Evolutionary conservation across 2,329 filamentous ascomycete species (phyloP).

Genomic region (Botryotinia convoluta): DNA sequence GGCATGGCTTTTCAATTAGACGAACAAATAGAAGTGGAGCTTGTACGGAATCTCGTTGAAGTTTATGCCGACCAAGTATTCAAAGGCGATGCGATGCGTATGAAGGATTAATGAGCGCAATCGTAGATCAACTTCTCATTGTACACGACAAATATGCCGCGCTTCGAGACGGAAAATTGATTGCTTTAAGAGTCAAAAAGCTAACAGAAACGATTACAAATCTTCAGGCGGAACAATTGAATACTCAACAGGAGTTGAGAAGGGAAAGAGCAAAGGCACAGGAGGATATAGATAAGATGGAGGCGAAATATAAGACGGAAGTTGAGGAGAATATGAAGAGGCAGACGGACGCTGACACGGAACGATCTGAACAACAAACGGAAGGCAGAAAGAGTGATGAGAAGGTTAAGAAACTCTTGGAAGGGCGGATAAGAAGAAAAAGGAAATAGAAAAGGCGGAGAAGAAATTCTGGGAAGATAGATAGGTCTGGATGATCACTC

Average conservation of each 20-base stretch:
- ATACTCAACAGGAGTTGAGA: neutral
- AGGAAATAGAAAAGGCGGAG: neutral
- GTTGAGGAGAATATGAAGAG: neutral
- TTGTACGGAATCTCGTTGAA: neutral
- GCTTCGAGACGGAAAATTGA: neutral
- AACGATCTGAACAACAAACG: neutral
- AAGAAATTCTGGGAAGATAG: neutral
- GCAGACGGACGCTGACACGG: neutral
- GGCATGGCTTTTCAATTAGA: neutral
- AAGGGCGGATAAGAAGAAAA: neutral
- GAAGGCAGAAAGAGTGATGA: neutral
- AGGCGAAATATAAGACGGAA: neutral
- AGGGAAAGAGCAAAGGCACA: neutral
- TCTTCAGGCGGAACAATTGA: neutral
- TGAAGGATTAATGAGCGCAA: neutral
- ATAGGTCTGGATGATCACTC: neutral
- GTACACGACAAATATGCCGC: neutral
- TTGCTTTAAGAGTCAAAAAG: neutral
- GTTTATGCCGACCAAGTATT: neutral
- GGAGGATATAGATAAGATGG: neutral
- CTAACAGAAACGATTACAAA: neutral
- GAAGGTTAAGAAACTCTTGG: neutral
- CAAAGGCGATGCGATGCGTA: neutral
- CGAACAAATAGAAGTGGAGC: no score
- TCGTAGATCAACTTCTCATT: neutral